Base-by-base conservation (phyloP, 768 basidiomycete species). In the Naganishia vishniacii region DNA sequence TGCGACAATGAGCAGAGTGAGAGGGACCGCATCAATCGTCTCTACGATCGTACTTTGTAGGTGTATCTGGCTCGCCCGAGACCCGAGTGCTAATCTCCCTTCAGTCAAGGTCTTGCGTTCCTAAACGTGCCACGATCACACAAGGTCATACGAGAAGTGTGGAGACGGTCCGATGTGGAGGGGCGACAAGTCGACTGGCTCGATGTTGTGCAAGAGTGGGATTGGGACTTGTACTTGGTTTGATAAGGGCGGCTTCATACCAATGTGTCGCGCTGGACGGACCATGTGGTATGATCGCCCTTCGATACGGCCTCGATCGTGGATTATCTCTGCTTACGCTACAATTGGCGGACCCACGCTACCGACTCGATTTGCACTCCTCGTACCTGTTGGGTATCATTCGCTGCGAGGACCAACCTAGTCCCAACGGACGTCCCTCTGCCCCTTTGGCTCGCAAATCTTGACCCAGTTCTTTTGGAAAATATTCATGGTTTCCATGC, bases 151-250 rank as follows among this genome's bases (percentile, higher is more conserved):
- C 44, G 69, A 15, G 68, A 71, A n/a, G 65, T 71, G 26, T 73
- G 72, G 72, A 34, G 31, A 37, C 28, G 62, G 46, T 71, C 71
- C 23, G 32, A 62, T 13, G 66, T 53, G 25, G 72, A 71, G 15
- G 48, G 44, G 25, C 34, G 66, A 11, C 65, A 64, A 34, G 67
- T 73, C n/a, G 71, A 73, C 60, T 73, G 72, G 72, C 56, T 73
- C 12, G 72, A 71, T 40, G 61, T 73, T 6, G 26, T 73, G 8
- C 65, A 44, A 11, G 72, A 73, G 44, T 70, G 51, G 23, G 69
- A 70, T 42, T 73, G 72, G 72, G 71, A 73, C 59, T 56, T 73
- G 32, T 69, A 65, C 29, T 37, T 73, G 31, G 72, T 69, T 18
- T 73, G 26, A 48, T 44, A 12, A 20, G n/a, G 11, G 42, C n/a